These are phyloP conservation scores for Sarocladiaceae sp. DNA, from an alignment of 2,329 filamentous ascomycete genomes.

Conservation along the genomic window DNA sequence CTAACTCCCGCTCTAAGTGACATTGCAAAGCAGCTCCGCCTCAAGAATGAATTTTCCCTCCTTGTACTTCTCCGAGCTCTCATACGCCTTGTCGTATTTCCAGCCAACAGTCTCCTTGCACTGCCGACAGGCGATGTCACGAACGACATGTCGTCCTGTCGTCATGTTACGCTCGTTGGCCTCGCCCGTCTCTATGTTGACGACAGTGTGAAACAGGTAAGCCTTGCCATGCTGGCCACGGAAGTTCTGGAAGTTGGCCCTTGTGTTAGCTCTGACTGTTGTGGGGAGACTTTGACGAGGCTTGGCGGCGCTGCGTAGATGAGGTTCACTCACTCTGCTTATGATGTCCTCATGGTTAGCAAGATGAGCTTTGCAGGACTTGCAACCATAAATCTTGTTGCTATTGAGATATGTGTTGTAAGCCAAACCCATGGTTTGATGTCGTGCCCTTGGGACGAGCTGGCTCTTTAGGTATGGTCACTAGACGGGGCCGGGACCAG, in stretches of 20 bases:
- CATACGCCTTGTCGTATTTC: conserved; percentile 98
- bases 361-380: conserved; percentile 91
- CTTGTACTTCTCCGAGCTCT: conserved; percentile 92
- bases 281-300: not conserved
- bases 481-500: too few relatives aligned
- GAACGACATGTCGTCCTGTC: conserved; percentile 88
- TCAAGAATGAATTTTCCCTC: conserved; percentile 98
- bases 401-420: conserved; percentile 91
- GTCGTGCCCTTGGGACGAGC: not conserved
- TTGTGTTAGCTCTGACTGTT: not conserved
- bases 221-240: conserved; percentile 97
- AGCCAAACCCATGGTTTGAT: conserved; percentile 67
- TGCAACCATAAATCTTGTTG: conserved; percentile 86
- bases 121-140: conserved; percentile 87
- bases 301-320: not conserved
- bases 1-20: conserved; percentile 55
- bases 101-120: conserved; percentile 93
- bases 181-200: conserved; percentile 81
- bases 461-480: too few relatives aligned
- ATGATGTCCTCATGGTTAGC: conserved; percentile 96
- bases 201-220: conserved; percentile 90
- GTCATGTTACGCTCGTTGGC: conserved; percentile 98
- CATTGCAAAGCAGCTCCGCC: conserved; percentile 80
- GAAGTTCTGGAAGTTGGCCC: conserved; percentile 72
- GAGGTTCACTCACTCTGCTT: conserved; percentile 63